Base-by-base conservation (phyloP, 371 early-diverging fungal species). In the Chytridium lagenaria region DNA sequence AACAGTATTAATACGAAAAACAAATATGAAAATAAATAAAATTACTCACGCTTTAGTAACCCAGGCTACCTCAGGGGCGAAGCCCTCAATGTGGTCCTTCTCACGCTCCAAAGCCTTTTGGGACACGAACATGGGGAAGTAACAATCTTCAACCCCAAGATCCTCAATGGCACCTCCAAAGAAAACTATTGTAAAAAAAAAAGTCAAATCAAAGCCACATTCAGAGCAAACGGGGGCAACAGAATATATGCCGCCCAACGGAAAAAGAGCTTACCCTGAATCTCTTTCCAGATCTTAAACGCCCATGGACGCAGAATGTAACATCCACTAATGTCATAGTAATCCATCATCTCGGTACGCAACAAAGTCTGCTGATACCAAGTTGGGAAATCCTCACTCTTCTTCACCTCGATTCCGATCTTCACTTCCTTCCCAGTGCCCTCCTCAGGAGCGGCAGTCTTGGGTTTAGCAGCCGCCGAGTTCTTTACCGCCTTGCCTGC, bases 21-120 rank as follows among this genome's bases (percentile, higher is more conserved):
- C n/a, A n/a, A n/a, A n/a, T n/a, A n/a, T n/a, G n/a, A n/a, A n/a
- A n/a, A n/a, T n/a, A n/a, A n/a, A n/a, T n/a, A n/a, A n/a, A n/a
- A n/a, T n/a, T 5, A 65, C 69, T 68, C 82, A 90, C 89, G 98
- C 97, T 80, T 91, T 93, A 55, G 99, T 99, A 33, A 99, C 99
- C 99, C 99, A 99, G 34, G 99, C 99, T 26, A 99, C 98, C 84
- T 99, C 99, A 44, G 99, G 99, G 37, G 98, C 95, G 81, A 99
- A 99, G 30, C 99, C 99, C 79, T 98, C 99, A 72, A 99, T 91
- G 84, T 99, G 99, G 73, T 97, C 96, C 91, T 99, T 99, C 83
- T 99, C 99, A 77, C 91, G 92, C 78, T 99, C 94, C 74, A 99
- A 85, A 52, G 91, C 91, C 74, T 87, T 83, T 79, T 92, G 90